These are phyloP conservation scores for Moesziomyces parantarcticus DNA, from an alignment of 1,284 basidiomycete genomes.

Conservation along the genomic window DNA sequence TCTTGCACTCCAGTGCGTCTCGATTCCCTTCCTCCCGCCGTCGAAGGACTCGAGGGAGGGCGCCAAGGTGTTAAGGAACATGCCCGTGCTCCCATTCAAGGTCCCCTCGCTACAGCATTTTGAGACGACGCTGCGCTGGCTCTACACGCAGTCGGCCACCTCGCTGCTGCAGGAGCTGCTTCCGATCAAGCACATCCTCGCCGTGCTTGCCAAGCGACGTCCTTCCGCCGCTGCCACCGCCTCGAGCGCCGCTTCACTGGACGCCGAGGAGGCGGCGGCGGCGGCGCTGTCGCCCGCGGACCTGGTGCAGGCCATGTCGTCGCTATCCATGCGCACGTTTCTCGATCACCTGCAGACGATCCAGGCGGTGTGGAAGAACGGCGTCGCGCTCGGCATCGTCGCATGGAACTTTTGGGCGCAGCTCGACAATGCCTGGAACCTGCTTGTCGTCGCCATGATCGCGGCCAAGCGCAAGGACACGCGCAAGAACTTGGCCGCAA, in stretches of 20 bases:
- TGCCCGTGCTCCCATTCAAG: slow-evolving; percentile 26
- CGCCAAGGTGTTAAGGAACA: slow-evolving; percentile 11
- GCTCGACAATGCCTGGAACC: slow-evolving; percentile 42
- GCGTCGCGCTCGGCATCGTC: slow-evolving; percentile 45
- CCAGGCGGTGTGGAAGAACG: slow-evolving; percentile 51
- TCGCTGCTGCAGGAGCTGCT: slow-evolving; percentile 43
- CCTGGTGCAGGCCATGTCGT: slow-evolving; percentile 36
- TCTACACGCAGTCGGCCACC: slow-evolving; percentile 35
- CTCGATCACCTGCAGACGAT: slow-evolving; percentile 33
- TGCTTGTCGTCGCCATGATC: slow-evolving; percentile 35
- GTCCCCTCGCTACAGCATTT: slow-evolving; percentile 34
- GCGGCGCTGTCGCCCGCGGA: slow-evolving; percentile 14
- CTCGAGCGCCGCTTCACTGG: background rate
- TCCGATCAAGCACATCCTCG: slow-evolving; percentile 31
- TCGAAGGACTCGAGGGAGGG: slow-evolving; percentile 5
- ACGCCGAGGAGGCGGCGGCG: too few species aligned
- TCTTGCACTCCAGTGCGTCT: slow-evolving; percentile 46
- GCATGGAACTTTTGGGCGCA: slow-evolving; percentile 34
- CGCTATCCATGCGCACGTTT: slow-evolving; percentile 25
- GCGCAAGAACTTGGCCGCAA: background rate
- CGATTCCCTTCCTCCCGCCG: slow-evolving; percentile 36
- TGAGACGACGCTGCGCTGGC: slow-evolving; percentile 34
- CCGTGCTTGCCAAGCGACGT: slow-evolving; percentile 16
- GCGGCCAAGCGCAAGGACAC: slow-evolving; percentile 12
- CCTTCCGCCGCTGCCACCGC: slow-evolving; percentile 2